Evolutionary conservation across 1,284 basidiomycete genomes (phyloP), one percentile per base, ranked within the genome.

Genomic region (Schizophyllum commune): DNA sequence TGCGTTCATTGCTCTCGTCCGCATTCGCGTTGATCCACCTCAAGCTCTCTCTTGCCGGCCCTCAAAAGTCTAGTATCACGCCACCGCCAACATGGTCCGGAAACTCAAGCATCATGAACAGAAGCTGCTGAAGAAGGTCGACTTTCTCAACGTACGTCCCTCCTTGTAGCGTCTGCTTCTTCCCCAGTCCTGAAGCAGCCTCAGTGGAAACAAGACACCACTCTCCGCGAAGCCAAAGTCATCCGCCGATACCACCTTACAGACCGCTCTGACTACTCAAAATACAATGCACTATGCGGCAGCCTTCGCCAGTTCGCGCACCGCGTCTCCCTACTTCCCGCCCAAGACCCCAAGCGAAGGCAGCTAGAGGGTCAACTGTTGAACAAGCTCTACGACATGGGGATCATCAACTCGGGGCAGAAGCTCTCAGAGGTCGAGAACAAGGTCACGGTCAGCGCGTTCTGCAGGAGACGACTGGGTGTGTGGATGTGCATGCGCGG

Each of bases 241-340:
- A 92, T 99, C 88, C 85, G 96, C 55, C 80, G 95, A 63, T 99
- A 98, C 74, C 96, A 99, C 76, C 84, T 98, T 65, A 94, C 96
- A 72, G 83, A 94, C 75, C 78, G 94, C 68, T 95, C 98, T 65
- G 96, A 99, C 76, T 98, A 99, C 74, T 91, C 94, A 83, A 95
- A 95, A 86, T 98, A 99, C 82, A 99, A 99, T 81, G 94, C 92
- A 73, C 82, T 99, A 20, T 95, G 92, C 66, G 97, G 97, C 54
- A 85, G 89, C 8, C 78, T 98, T 53, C 86, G 94, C 53, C 86
- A 89, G 15, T 86, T 92, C 70, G 91, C 94, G 1, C 94, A 98
- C 74, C 86, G 93, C 21, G 74, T 98, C 62, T 91, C 95, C 51
- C 80, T 94, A 39, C 83, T 99, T 6, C 93, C 96, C 0, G 82